phyloP scores from a whole-genome alignment of 768 basidiomycete genomes.

The Chalciporus piperatus region DNA sequence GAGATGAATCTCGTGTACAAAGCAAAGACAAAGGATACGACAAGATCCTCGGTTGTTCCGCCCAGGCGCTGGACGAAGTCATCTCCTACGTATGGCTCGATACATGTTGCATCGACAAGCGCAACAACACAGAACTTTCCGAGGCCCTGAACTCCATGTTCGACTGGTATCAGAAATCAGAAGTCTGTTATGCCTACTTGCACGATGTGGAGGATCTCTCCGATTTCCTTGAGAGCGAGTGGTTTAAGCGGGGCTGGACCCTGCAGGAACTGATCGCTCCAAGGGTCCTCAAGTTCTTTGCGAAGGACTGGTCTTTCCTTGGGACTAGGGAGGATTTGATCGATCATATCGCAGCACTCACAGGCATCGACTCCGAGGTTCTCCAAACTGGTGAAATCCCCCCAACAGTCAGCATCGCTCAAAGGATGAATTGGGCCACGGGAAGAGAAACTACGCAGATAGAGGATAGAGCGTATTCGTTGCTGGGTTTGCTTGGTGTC shows the following conservation, averaged over 20 bases:
- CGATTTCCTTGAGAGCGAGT: conserved; percentile 22
- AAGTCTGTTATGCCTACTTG: conserved; percentile 28
- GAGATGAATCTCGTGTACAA: conserved; percentile 2
- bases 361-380: conserved; percentile 16
- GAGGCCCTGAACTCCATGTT: conserved; percentile 35
- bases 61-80: conserved; percentile 12
- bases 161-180: conserved; percentile 29
- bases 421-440: conserved; percentile 28
- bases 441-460: conserved; percentile 19
- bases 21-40: conserved; percentile 19
- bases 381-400: conserved; percentile 10
- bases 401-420: conserved; percentile 17
- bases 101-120: conserved; percentile 33
- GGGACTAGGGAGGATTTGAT: conserved; percentile 16
- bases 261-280: conserved; percentile 33
- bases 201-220: conserved; percentile 19
- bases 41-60: conserved; percentile 23
- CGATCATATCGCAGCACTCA: conserved; percentile 10
- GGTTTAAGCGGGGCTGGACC: conserved; percentile 33
- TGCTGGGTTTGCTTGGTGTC: conserved; percentile 27
- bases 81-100: conserved; percentile 31
- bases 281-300: conserved; percentile 23
- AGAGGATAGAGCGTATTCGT: conserved; percentile 32
- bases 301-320: conserved; percentile 21
- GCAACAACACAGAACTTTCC: conserved; percentile 25